Evolutionary conservation across 495 filamentous ascomycete genomes (phyloP), one percentile per base, ranked within the genome.

Genomic region (Beverwykella pulmonaria): DNA sequence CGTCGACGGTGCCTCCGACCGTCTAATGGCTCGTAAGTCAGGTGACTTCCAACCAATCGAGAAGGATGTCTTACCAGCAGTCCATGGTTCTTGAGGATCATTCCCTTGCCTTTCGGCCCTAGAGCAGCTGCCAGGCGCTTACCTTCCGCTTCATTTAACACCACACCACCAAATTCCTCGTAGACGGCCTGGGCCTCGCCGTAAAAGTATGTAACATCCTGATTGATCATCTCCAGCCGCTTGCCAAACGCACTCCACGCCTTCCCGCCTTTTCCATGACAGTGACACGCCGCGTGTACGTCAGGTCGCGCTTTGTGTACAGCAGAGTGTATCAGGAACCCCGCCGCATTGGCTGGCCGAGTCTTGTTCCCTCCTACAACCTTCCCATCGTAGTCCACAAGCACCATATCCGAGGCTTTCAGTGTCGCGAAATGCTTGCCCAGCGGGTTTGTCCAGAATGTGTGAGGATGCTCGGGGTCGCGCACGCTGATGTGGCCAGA

Each of bases 401-500:
- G 68, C 6, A 79, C 71, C 77, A 79, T 79, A 44, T 79, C 77
- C 5, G 59, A 67, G 9, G 77, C 71, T 36, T 74, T 76, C 15
- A 79, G 69, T 44, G 74, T 52, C 8, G 67, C 77, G 44, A 78
- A 79, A 58, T 78, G 76, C 20, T 61, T 50, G 14, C 72, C 77
- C 1, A 79, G 70, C 2, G 75, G 77, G 56, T 79, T 89, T 75
- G 87, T 88, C 87, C 87, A 90, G 79, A 90, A 87, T 53, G 83
- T 80, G 34, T 85, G 75, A 5, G 75, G 75, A 66, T 83, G 76
- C 50, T 88, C 83, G 5, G 86, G 85, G 70, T 88, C 86, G 23
- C 86, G 80, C 15, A 89, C 83, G 3, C 80, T 83, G 68, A 90
- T 89, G 73, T 89, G 87, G 0, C 87, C 86, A 2, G 80, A 79